A percentile compares a stretch with the other conserved stretches of the same genome.
phyloP scores from a whole-genome alignment of 1,139 yeast species.

The Blastobotrys illinoisensis region DNA sequence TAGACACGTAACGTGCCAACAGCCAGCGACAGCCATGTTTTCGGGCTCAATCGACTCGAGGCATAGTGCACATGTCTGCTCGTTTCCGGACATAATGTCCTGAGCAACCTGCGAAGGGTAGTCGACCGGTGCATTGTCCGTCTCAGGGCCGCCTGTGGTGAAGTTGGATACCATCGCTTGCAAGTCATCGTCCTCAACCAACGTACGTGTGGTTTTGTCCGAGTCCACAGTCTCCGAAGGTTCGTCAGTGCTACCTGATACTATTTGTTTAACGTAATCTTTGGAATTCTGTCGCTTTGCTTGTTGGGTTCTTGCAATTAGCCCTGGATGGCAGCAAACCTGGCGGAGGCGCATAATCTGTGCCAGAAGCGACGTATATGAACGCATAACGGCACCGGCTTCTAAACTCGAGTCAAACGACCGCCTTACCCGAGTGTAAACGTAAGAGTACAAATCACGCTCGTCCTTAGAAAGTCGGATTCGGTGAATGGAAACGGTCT shows the following conservation, averaged over 20 bases:
- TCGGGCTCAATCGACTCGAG: constrained; percentile 52
- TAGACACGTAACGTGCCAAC: constrained; percentile 78
- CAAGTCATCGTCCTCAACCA: constrained; percentile 22
- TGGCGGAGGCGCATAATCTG: constrained; percentile 82
- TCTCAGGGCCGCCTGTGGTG: constrained; percentile 9
- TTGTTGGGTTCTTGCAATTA: constrained; percentile 39
- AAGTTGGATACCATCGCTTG: constrained; percentile 23
- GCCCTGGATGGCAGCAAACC: constrained; percentile 76
- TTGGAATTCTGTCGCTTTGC: not conserved
- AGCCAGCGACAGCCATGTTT: constrained; percentile 63
- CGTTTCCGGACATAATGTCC: constrained; percentile 36
- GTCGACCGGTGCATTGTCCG: not conserved
- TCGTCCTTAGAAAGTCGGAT: constrained; percentile 66
- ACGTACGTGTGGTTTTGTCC: constrained; percentile 8
- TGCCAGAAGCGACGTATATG: constrained; percentile 74
- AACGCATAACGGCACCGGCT: constrained; percentile 64
- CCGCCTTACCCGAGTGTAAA: constrained; percentile 61
- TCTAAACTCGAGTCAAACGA: constrained; percentile 61
- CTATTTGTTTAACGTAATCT: not conserved
- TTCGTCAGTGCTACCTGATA: not conserved
- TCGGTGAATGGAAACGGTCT: constrained; percentile 63
- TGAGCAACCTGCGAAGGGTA: constrained; percentile 32
- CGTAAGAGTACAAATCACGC: constrained; percentile 58
- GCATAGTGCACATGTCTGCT: constrained; percentile 80
- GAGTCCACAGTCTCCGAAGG: constrained; percentile 6